Evolutionary conservation across 768 basidiomycete species (phyloP), one percentile per base, ranked within the genome.

Genomic region (Rhizopogon vinicolor): DNA sequence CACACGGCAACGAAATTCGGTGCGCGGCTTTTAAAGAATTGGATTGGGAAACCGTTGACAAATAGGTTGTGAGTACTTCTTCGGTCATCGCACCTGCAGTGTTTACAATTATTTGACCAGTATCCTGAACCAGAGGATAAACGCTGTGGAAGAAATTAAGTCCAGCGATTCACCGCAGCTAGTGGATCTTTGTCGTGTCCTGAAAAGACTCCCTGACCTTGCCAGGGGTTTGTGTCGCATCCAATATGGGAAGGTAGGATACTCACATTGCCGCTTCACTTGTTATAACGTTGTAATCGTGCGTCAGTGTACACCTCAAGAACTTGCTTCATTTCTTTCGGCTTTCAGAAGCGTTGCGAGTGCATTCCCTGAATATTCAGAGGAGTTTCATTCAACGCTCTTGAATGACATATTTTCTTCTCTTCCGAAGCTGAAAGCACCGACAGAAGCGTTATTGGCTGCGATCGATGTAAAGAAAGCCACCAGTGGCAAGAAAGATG

Each of bases 1-100:
- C 82, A 82, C 56, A 96, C 93, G 33, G 82, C 83, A 59, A 98
- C 96, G 3, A 84, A 81, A 60, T 97, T 97, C 76, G 96, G 96
- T 12, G 83, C 89, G 18, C 78, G 96, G 52, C 71, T 91, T 62
- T 75, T 99, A 53, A 82, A 84, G 57, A 83, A 75, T 58, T 99
- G 96, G 96, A 78, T 98, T 7, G 90, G 91, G 1, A 78, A 82
- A 62, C 96, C 96, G 1, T 77, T 98, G 42, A 76, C 89, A 12
- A 85, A 93, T 66, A 81, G 54, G 73, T 68, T 28, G 60, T 57
- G 7, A 57, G 33, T n/a, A 44, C 31, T 42, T 53, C 41, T 25
- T 12, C 18, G 5, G 13, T n/a, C n/a, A 43, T 52, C 49, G 10
- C 45, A 37, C 29, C 18, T 16, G 25, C 18, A 43, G 42, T 50